Evolutionary conservation across 495 filamentous ascomycete species (phyloP).

Genomic region (Ascodesmis nigricans): DNA sequence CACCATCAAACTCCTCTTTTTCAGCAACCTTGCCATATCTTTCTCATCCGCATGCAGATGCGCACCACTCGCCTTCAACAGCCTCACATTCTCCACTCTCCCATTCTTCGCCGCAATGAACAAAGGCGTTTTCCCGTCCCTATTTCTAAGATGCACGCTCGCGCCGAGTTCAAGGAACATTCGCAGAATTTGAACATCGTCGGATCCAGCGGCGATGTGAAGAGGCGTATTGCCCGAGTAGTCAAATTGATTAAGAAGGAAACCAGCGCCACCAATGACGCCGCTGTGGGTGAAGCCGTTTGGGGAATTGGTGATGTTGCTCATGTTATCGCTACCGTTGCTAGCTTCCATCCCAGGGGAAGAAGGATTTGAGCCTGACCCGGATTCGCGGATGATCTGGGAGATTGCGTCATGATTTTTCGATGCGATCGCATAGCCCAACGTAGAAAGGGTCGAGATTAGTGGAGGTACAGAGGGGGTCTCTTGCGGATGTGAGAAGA

Average conservation of each 20-base stretch:
- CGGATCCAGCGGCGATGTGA: conserved; percentile 43
- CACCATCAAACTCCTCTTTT: conserved; percentile 7
- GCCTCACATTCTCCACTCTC: conserved; percentile 35
- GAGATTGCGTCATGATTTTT: conserved; percentile 42
- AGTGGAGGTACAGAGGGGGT: conserved; percentile 27
- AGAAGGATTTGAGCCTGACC: no score
- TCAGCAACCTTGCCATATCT: conserved; percentile 13
- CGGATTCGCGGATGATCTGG: conserved; percentile 43
- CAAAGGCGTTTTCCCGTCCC: conserved; percentile 53
- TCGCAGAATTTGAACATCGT: conserved; percentile 38
- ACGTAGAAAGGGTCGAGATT: conserved; percentile 39
- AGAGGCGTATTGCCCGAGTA: conserved; percentile 81
- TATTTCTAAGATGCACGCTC: conserved; percentile 69
- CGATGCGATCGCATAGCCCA: conserved; percentile 62
- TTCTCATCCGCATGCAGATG: conserved; percentile 34
- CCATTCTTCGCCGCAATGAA: conserved; percentile 40
- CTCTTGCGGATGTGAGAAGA: conserved; percentile 41
- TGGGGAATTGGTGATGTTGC: no score
- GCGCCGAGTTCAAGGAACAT: conserved; percentile 57
- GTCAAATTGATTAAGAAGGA: conserved; percentile 55
- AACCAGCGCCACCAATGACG: no score
- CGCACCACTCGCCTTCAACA: conserved; percentile 49
- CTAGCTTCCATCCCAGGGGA: no score
- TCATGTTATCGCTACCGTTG: no score
- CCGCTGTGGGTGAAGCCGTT: no score